A percentile compares a stretch with the other conserved stretches of the same genome.
phyloP scores from a whole-genome alignment of 306 rosid genomes.

The Vigna unguiculata region DNA sequence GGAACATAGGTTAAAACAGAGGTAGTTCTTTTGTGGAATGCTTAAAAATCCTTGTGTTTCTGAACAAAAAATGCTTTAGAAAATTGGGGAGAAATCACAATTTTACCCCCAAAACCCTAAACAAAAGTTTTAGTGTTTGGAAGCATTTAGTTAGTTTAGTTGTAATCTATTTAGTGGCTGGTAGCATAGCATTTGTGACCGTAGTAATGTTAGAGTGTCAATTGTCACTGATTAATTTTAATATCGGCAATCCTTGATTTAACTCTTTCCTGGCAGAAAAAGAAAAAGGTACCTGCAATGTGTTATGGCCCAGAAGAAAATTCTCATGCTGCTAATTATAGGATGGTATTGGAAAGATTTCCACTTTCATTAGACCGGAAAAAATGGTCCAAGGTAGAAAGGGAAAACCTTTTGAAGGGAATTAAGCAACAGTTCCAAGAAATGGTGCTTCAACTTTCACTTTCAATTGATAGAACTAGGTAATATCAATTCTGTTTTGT shows the following conservation, averaged over 20 bases:
- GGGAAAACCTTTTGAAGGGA: slow-evolving; percentile 75
- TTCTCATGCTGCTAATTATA: slow-evolving; percentile 69
- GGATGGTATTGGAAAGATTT: slow-evolving; percentile 65
- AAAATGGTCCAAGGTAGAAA: slow-evolving; percentile 80
- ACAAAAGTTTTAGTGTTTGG: too few relatives aligned
- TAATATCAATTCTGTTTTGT: slow-evolving; percentile 42
- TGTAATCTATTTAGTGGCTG: not conserved
- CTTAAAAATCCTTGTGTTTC: too few relatives aligned
- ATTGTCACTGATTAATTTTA: slow-evolving; percentile 1
- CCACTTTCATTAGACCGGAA: slow-evolving; percentile 67
- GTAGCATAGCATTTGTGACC: slow-evolving; percentile 2
- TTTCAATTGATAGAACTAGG: slow-evolving; percentile 67
- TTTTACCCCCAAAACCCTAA: too few relatives aligned
- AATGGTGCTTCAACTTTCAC: slow-evolving; percentile 64
- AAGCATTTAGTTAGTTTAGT: not conserved
- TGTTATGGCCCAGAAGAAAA: slow-evolving; percentile 82
- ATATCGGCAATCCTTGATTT: slow-evolving; percentile 37
- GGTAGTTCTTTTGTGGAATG: too few relatives aligned
- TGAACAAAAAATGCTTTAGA: too few relatives aligned
- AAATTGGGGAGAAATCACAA: too few relatives aligned
- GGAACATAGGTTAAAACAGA: too few relatives aligned
- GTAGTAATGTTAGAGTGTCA: slow-evolving; percentile 6
- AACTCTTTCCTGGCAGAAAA: slow-evolving; percentile 48
- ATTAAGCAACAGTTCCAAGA: slow-evolving; percentile 89
- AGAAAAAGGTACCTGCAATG: slow-evolving; percentile 61